Evolutionary conservation across 495 filamentous ascomycete species (phyloP).

Genomic region (Hypoxylon trugodes): DNA sequence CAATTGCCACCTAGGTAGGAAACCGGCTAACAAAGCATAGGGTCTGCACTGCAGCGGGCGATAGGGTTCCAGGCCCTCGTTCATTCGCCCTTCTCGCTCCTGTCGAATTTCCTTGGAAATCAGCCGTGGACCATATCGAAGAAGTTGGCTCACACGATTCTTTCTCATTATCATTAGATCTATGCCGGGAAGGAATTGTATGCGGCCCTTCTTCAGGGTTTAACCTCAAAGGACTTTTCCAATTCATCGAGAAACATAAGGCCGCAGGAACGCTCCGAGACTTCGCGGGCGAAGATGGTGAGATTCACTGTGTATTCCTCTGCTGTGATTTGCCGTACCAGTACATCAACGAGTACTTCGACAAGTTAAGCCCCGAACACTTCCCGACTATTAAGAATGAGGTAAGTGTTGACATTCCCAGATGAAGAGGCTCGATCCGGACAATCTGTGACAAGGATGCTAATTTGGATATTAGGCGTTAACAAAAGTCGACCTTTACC

Average conservation of each 20-base stretch:
- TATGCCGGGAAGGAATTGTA: conserved; percentile 66
- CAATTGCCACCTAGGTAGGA: neutral
- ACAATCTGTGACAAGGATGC: neutral
- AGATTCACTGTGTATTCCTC: conserved; percentile 66
- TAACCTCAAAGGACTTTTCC: conserved; percentile 62
- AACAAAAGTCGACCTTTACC: conserved; percentile 60
- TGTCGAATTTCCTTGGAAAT: conserved; percentile 66
- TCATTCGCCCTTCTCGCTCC: conserved; percentile 60
- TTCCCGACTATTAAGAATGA: conserved; percentile 67
- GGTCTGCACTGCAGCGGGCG: conserved; percentile 64
- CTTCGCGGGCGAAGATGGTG: conserved; percentile 54
- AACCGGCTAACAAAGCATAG: conserved; percentile 34
- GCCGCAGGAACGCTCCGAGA: conserved; percentile 51
- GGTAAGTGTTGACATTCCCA: conserved; percentile 43
- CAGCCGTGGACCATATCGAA: conserved; percentile 61
- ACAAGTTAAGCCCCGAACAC: conserved; percentile 58
- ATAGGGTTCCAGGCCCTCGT: conserved; percentile 66
- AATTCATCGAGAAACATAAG: conserved; percentile 60
- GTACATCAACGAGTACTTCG: conserved; percentile 67
- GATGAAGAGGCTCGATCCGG: neutral
- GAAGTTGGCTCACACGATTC: conserved; percentile 63
- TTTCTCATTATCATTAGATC: conserved; percentile 60
- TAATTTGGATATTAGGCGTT: conserved; percentile 49
- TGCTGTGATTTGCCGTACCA: conserved; percentile 72
- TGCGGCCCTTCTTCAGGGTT: conserved; percentile 69